These are phyloP conservation scores for Trichoderma cornu-damae DNA, from an alignment of 2,329 filamentous ascomycete species.

Conservation along the genomic window DNA sequence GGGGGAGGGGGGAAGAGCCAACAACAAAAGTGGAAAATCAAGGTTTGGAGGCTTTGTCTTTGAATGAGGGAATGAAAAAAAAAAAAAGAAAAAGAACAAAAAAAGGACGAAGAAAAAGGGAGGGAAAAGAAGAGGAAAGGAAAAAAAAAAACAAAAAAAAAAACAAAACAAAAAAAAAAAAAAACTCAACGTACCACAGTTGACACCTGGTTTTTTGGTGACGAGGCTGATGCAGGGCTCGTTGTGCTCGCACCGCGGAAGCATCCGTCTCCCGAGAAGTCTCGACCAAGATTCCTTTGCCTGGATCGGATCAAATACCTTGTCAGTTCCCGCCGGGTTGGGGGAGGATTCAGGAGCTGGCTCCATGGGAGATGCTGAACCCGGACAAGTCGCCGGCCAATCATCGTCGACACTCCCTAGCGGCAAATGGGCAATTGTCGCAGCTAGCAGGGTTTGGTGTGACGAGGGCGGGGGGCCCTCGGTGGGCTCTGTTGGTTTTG, in stretches of 20 bases:
- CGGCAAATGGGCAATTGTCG: background rate
- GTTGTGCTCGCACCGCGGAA: slow-evolving; percentile 79
- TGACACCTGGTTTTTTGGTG: slow-evolving; percentile 86
- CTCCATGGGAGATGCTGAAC: background rate
- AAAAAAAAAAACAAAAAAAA: no score
- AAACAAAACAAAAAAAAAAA: no score
- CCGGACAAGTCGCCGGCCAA: background rate
- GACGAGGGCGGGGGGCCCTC: background rate
- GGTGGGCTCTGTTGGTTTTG: background rate
- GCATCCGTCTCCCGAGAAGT: slow-evolving; percentile 67
- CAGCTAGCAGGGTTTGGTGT: background rate
- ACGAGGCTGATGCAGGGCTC: slow-evolving; percentile 79
- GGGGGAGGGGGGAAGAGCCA: background rate
- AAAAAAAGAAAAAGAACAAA: background rate
- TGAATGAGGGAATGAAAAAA: background rate
- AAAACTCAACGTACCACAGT: slow-evolving; percentile 54
- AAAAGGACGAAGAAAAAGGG: background rate
- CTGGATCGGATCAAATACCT: slow-evolving; percentile 61
- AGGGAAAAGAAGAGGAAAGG: background rate
- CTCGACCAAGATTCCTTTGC: slow-evolving; percentile 81
- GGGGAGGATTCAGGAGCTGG: background rate
- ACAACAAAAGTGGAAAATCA: slow-evolving; percentile 1
- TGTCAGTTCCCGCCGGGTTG: slow-evolving; percentile 26
- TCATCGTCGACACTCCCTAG: background rate
- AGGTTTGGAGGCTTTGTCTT: background rate